A percentile compares a stretch with the other conserved stretches of the same genome.
These are phyloP conservation scores for Inonotus hispidus DNA, from an alignment of 1,284 basidiomycete genomes.

Conservation along the genomic window DNA sequence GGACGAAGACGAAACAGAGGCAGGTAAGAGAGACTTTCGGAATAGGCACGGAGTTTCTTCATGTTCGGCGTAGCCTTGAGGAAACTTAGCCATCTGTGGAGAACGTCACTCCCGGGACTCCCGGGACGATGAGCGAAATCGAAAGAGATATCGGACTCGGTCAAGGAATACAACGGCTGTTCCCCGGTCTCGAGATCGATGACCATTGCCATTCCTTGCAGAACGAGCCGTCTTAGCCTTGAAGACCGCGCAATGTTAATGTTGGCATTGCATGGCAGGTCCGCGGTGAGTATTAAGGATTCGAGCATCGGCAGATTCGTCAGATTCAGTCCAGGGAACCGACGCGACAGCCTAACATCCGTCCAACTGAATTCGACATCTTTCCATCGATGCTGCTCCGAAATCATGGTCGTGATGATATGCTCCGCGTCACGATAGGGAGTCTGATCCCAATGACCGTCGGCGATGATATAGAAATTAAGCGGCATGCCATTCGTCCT, in stretches of 20 bases:
- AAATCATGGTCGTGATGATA: neutral
- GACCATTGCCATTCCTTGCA: neutral
- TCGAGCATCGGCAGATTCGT: neutral
- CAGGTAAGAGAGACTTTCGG: too few relatives aligned
- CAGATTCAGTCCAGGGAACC: neutral
- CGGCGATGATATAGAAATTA: neutral
- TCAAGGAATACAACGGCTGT: neutral
- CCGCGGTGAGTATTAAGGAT: neutral
- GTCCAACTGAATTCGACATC: neutral
- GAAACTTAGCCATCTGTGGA: neutral
- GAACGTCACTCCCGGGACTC: neutral
- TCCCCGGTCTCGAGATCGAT: neutral
- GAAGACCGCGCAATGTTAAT: neutral
- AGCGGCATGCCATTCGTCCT: neutral
- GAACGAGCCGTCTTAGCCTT: neutral
- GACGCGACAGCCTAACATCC: neutral
- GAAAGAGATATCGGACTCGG: neutral
- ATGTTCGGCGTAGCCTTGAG: neutral
- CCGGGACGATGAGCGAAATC: neutral
- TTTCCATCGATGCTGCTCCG: neutral
- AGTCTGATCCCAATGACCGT: neutral
- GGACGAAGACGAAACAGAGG: too few relatives aligned
- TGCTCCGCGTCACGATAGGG: neutral
- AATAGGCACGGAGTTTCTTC: neutral
- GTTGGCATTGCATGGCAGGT: neutral